Conservation (phyloP, 768 basidiomycete genomes). For the Nidularia pulvinata region DNA sequence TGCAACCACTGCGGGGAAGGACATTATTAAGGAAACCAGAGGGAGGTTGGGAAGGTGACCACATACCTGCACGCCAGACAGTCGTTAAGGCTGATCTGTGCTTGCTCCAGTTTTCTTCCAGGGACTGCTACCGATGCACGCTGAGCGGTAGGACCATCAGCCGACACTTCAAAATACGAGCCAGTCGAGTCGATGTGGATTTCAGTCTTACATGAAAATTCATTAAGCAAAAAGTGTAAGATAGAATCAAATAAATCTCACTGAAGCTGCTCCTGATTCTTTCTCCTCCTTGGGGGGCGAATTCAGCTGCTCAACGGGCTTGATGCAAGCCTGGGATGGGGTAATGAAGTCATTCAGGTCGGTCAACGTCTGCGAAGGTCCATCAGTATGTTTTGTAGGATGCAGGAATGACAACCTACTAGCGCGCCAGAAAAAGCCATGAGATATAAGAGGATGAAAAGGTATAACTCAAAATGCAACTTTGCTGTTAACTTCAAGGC, state of each 20-base stretch:
- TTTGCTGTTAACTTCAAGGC: not conserved
- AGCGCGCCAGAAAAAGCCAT: conserved; percentile 92
- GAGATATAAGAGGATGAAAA: not conserved
- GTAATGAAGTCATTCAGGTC: conserved; percentile 98
- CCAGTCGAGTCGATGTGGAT: conserved; percentile 87
- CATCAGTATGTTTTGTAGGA: conserved; percentile 1
- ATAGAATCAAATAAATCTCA: conserved; percentile 12
- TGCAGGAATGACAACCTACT: conserved; percentile 36
- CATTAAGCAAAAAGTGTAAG: not conserved
- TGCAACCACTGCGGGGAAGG: conserved; percentile 73
- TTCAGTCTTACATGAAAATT: conserved; percentile 63
- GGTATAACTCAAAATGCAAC: not conserved
- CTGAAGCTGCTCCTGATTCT: conserved; percentile 32
- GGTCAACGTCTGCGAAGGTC: conserved; percentile 67
- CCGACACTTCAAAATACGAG: conserved; percentile 83
- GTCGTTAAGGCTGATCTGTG: conserved; percentile 96
- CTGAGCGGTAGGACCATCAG: conserved; percentile 5
- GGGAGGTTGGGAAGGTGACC: not conserved
- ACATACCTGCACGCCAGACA: conserved; percentile 96
- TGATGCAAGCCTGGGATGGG: conserved; percentile 96
- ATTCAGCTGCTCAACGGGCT: conserved; percentile 70
- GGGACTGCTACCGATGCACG: conserved; percentile 8
- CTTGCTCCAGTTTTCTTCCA: conserved; percentile 79
- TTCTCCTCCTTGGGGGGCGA: conserved; percentile 18
- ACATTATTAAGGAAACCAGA: not conserved